Conservation (phyloP, 1,284 basidiomycete genomes). For the Golubevia sp. region DNA sequence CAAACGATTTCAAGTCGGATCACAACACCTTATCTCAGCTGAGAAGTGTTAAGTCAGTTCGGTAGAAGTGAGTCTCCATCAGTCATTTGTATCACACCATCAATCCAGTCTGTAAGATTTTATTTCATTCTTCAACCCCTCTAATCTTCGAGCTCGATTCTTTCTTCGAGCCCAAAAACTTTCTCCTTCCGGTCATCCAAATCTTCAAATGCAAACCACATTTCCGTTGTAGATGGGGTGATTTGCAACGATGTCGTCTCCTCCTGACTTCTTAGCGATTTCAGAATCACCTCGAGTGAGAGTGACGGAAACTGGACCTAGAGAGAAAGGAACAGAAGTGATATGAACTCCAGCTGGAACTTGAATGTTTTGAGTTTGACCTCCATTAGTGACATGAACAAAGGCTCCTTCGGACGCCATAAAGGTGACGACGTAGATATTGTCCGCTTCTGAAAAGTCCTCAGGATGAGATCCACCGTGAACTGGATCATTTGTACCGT, state of each 20-base stretch:
- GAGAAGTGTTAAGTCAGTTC: too few species aligned
- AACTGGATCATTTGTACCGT: neutral
- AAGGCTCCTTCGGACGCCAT: neutral
- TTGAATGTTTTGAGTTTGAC: neutral
- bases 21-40: too few species aligned
- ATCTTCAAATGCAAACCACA: neutral
- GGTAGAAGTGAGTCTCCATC: too few species aligned
- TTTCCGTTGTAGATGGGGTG: neutral
- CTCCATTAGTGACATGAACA: neutral
- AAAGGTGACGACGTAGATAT: neutral
- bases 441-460: neutral
- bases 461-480: neutral
- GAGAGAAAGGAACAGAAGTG: neutral
- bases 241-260: neutral
- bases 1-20: too few species aligned
- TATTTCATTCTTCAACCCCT: too few species aligned
- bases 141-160: too few species aligned
- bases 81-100: too few species aligned
- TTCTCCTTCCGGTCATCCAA: too few species aligned
- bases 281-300: neutral
- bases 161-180: too few species aligned
- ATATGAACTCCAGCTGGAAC: neutral
- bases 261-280: neutral
- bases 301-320: neutral
- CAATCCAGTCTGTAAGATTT: too few species aligned